Conservation (phyloP, 2,329 filamentous ascomycete species). For the Aspergillus fumigatus region DNA sequence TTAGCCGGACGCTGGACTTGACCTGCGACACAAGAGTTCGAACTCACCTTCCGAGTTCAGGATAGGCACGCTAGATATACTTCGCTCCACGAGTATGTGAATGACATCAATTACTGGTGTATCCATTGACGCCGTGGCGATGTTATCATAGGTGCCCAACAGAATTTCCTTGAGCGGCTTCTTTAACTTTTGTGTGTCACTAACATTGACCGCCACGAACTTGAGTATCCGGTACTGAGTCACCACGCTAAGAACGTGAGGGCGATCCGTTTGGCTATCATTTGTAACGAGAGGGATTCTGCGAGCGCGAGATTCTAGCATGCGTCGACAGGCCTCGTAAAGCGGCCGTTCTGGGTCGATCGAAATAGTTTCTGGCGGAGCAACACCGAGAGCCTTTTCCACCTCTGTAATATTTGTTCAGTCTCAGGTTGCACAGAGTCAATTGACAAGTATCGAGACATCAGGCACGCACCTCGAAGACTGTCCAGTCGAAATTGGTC, state of each 20-base stretch:
- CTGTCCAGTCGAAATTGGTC: slow-evolving; percentile 92
- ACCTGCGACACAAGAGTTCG: background rate
- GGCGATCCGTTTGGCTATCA: slow-evolving; percentile 87
- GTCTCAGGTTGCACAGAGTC: slow-evolving; percentile 2
- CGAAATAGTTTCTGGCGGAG: slow-evolving; percentile 90
- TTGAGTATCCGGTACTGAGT: slow-evolving; percentile 98
- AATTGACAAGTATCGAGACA: background rate
- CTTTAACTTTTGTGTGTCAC: slow-evolving; percentile 80
- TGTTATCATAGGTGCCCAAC: slow-evolving; percentile 75
- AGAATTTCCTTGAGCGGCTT: slow-evolving; percentile 81
- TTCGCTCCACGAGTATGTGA: slow-evolving; percentile 84
- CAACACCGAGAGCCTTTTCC: slow-evolving; percentile 86
- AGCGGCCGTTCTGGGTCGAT: slow-evolving; percentile 85
- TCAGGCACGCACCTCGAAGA: slow-evolving; percentile 64
- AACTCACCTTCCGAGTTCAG: slow-evolving; percentile 65
- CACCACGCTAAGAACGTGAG: slow-evolving; percentile 93
- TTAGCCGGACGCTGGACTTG: background rate
- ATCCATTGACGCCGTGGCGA: slow-evolving; percentile 82
- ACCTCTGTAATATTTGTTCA: slow-evolving; percentile 61
- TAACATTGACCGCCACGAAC: slow-evolving; percentile 93
- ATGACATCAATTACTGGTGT: slow-evolving; percentile 92
- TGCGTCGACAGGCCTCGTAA: slow-evolving; percentile 90
- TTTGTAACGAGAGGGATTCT: slow-evolving; percentile 90
- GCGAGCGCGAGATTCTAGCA: slow-evolving; percentile 88
- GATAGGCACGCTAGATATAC: slow-evolving; percentile 92